Conservation (phyloP, 2,329 filamentous ascomycete genomes). For the Catunica adiposa region DNA sequence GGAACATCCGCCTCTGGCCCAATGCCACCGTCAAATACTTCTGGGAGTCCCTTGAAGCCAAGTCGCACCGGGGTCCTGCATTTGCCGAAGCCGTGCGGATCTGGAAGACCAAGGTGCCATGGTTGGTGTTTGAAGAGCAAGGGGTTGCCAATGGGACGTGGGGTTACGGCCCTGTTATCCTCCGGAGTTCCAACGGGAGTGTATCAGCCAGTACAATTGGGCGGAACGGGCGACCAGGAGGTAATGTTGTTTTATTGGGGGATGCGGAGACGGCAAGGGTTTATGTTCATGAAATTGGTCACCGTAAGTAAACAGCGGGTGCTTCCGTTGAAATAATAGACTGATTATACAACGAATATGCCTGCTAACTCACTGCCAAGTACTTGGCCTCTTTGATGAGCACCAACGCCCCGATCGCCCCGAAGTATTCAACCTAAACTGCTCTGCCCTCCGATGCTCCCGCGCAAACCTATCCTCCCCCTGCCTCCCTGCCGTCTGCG, state of each 20-base stretch:
- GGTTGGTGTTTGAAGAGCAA: constrained; percentile 7
- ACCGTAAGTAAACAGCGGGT: constrained; percentile 8
- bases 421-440: constrained; percentile 6
- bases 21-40: background rate
- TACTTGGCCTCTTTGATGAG: constrained; percentile 9
- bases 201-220: constrained; percentile 10
- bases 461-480: background rate
- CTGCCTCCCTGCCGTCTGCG: constrained; percentile 3
- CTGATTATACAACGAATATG: too few relatives aligned
- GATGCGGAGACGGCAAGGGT: background rate
- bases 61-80: background rate
- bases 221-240: background rate
- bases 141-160: background rate
- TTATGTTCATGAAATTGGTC: constrained; percentile 13
- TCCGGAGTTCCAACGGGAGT: background rate
- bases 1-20: background rate
- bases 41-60: background rate
- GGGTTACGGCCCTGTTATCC: constrained; percentile 2
- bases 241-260: constrained; percentile 10
- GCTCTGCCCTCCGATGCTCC: constrained; percentile 7
- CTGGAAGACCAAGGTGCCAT: constrained; percentile 11
- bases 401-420: constrained; percentile 10
- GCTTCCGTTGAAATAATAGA: too few relatives aligned
- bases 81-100: constrained; percentile 8
- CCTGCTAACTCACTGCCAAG: background rate